These are phyloP conservation scores for Cenchrus purpureus DNA, from an alignment of 176 grass and related monocot genomes.

Conservation along the genomic window DNA sequence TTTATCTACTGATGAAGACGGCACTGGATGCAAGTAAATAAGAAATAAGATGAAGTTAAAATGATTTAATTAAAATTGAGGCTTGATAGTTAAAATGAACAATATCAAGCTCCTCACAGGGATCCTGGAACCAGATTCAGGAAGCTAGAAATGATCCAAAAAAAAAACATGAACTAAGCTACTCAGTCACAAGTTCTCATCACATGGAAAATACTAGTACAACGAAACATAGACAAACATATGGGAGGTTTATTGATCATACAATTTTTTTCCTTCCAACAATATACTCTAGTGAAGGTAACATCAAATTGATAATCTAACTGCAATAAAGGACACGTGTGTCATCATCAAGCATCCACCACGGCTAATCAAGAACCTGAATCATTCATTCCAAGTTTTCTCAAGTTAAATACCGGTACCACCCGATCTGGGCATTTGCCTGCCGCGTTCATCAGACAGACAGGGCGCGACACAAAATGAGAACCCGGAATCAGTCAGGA, in stretches of 20 bases:
- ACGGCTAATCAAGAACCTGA: background rate
- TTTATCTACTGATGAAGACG: background rate
- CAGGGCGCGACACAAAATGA: background rate
- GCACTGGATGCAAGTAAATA: background rate
- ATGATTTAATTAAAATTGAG: background rate
- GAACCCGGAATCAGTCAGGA: background rate
- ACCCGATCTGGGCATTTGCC: too few relatives aligned
- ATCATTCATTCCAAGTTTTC: background rate
- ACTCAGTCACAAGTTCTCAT: background rate
- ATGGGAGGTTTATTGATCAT: background rate
- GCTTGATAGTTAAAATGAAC: background rate
- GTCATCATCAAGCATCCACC: background rate
- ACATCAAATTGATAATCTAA: background rate
- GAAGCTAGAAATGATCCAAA: background rate
- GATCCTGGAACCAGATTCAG: background rate
- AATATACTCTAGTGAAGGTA: too few relatives aligned
- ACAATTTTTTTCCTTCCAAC: background rate
- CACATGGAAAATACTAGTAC: background rate
- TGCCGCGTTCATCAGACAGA: background rate
- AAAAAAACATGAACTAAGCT: background rate
- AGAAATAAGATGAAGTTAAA: background rate
- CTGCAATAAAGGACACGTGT: background rate
- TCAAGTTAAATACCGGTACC: background rate
- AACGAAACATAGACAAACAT: background rate
- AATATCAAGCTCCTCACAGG: background rate